These are phyloP conservation scores for Hericium coralloides DNA, from an alignment of 768 basidiomycete genomes.

Conservation along the genomic window DNA sequence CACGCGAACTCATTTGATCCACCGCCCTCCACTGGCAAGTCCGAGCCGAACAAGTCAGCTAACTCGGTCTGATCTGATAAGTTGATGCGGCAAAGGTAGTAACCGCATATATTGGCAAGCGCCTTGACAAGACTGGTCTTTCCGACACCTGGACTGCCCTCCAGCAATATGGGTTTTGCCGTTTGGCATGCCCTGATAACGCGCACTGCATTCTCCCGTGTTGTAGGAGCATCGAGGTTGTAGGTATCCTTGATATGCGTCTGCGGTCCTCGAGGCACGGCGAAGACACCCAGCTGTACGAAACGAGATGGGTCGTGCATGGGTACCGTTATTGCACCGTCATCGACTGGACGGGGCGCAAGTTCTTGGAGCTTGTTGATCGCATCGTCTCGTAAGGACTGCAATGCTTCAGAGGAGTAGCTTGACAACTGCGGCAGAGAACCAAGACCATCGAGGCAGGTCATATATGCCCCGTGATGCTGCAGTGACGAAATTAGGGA, in stretches of 20 bases:
- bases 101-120: constrained; percentile 70
- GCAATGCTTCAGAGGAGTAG: constrained; percentile 51
- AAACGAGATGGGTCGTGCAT: constrained; percentile 25
- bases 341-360: constrained; percentile 34
- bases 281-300: constrained; percentile 67
- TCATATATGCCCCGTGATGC: constrained; percentile 93
- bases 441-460: constrained; percentile 81
- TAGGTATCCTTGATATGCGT: constrained; percentile 37
- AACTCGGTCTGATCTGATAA: constrained; percentile 97
- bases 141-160: constrained; percentile 97
- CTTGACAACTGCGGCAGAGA: constrained; percentile 66
- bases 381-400: constrained; percentile 54
- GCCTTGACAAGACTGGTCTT: constrained; percentile 93
- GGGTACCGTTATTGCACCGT: constrained; percentile 18
- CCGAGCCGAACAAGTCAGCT: constrained; percentile 92
- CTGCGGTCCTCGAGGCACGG: constrained; percentile 50
- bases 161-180: constrained; percentile 83
- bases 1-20: constrained; percentile 89
- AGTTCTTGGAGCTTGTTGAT: constrained; percentile 43
- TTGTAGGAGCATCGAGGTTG: constrained; percentile 84
- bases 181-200: constrained; percentile 87
- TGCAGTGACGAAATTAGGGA: constrained; percentile 23
- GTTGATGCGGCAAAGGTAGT: constrained; percentile 86
- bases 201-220: constrained; percentile 78
- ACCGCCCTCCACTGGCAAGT: constrained; percentile 91